These are phyloP conservation scores for Chloropicon primus DNA, from an alignment of 139 green algal genomes.

Conservation along the genomic window DNA sequence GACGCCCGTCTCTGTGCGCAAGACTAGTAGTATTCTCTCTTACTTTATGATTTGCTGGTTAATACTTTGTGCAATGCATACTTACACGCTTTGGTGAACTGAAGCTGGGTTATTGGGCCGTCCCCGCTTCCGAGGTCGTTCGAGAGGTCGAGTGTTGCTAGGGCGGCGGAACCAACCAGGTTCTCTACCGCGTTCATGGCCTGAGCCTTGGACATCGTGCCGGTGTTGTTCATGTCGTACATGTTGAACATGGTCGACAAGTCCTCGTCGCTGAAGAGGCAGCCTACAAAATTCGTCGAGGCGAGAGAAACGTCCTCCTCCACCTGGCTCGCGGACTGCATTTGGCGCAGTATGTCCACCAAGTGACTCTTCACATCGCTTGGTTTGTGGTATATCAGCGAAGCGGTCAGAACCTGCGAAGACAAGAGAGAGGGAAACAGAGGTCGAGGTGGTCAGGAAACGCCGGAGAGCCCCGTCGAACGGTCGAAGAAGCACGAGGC, in stretches of 20 bases:
- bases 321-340: not conserved
- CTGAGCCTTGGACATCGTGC: not conserved
- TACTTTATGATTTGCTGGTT: not conserved
- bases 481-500: no score
- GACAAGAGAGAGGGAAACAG: not conserved
- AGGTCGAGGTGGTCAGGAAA: not conserved
- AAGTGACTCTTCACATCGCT: not conserved
- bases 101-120: not conserved
- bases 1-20: no score
- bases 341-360: not conserved
- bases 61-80: not conserved
- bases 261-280: not conserved
- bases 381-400: not conserved
- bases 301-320: not conserved
- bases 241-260: not conserved
- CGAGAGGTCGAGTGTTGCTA: not conserved
- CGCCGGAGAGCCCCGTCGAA: no score
- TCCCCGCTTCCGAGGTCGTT: not conserved
- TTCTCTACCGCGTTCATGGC: not conserved
- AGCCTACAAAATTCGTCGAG: not conserved
- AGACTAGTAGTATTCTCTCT: no score
- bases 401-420: not conserved
- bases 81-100: not conserved
- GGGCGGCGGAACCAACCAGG: not conserved
- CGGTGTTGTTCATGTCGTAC: not conserved